Base-by-base conservation (phyloP, 2,329 filamentous ascomycete genomes). In the Colletotrichum sp. region DNA sequence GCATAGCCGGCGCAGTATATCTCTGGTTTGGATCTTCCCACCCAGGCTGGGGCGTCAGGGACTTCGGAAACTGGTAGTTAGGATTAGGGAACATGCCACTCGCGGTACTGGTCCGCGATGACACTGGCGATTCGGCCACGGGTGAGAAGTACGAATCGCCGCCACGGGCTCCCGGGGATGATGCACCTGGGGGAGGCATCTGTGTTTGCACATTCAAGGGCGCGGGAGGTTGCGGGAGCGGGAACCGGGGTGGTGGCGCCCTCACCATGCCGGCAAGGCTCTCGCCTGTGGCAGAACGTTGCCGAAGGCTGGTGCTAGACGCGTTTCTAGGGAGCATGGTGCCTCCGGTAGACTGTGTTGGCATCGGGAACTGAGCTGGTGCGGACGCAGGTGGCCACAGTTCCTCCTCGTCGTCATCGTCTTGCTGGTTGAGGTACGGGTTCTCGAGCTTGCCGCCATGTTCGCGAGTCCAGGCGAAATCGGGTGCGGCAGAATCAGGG, bases 101-200 rank as follows among this genome's bases (percentile, higher is more conserved):
- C 7, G 94, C 89, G 2, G 91, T 91, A 81, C 94, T 96, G 9
- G 93, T 93, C 64, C 94, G 90, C 29, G 93, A 93, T 16, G 93
- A 95, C 57, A 92, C 91, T 12, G 94, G 94, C 1, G 94, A 95
- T 69, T 98, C 96, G 38, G 89, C 90, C 3, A 93, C 90, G 1
- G 97, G 97, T 1, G 96, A 98, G 83, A 99, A 99, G 84, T 98
- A 98, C 5, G 96, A 98, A 72, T 95, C 95, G n/a, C 87, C 90
- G 43, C 86, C 87, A 66, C 90, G 88, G 24, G 90, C 87, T 31
- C 87, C 86, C 2, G 94, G 93, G 16, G 93, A 94, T 66, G 84
- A 83, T 64, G 87, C 83, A 59, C 85, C 81, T 21, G 80, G 78
- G 21, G 79, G 76, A 11, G 77, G 76, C 63, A 83, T 76, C 76